These are phyloP conservation scores for Aegilops longissima DNA, from an alignment of 176 grass and related monocot genomes.

Conservation along the genomic window DNA sequence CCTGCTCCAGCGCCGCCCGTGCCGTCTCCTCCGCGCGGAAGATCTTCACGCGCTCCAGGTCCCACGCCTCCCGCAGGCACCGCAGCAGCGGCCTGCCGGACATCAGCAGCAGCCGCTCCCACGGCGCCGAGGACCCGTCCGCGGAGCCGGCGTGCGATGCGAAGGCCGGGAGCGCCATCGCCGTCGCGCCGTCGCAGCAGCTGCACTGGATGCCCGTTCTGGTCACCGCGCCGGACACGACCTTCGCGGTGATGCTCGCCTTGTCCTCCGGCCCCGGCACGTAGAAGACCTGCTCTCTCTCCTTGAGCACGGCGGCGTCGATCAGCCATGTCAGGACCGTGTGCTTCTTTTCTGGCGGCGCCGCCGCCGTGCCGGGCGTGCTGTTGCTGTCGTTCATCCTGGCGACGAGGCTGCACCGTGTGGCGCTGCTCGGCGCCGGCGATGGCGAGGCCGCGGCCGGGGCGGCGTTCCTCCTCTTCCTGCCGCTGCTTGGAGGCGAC, in stretches of 20 bases:
- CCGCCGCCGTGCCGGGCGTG: background rate
- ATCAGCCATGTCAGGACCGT: constrained; percentile 76
- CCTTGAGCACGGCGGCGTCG: constrained; percentile 45
- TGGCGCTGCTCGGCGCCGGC: background rate
- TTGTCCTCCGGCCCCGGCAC: constrained; percentile 21
- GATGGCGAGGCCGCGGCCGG: background rate
- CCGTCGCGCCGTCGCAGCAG: constrained; percentile 48
- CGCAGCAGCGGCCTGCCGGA: constrained; percentile 58
- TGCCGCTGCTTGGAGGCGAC: background rate
- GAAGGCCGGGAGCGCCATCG: constrained; percentile 42
- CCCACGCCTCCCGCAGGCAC: constrained; percentile 61
- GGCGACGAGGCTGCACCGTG: constrained; percentile 2
- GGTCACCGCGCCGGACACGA: constrained; percentile 48
- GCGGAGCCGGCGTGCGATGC: constrained; percentile 40
- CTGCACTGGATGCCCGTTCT: constrained; percentile 49
- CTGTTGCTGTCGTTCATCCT: background rate
- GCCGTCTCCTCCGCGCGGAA: constrained; percentile 18
- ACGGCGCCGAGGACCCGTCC: background rate
- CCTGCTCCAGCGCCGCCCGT: constrained; percentile 23
- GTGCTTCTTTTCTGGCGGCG: constrained; percentile 25
- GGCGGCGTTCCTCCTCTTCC: constrained; percentile 1
- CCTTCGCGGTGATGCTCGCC: background rate
- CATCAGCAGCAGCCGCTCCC: constrained; percentile 58
- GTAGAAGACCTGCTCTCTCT: constrained; percentile 54
- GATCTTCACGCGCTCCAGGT: constrained; percentile 2